Evolutionary conservation across 202 grass and related monocot species (phyloP).

Genomic region (Zizania palustris): DNA sequence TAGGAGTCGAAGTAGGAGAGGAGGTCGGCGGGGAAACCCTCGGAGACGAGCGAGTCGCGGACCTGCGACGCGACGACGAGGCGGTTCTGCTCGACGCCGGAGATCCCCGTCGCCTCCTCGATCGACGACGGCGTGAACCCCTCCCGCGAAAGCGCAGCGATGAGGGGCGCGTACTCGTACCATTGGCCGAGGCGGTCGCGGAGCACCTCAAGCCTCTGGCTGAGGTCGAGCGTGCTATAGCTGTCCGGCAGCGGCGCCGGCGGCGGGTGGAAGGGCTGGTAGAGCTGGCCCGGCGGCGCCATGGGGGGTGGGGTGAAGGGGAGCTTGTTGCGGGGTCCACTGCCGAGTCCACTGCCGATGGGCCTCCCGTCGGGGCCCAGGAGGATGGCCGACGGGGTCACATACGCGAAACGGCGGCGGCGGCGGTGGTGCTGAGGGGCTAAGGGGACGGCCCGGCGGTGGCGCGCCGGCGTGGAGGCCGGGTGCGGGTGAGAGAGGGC

Average conservation of each 20-base stretch:
- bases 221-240: conserved; percentile 54
- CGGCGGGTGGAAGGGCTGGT: conserved; percentile 71
- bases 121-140: conserved; percentile 85
- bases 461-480: conserved; percentile 25
- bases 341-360: neutral
- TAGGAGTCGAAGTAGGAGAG: conserved; percentile 66
- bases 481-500: conserved; percentile 44
- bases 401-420: conserved; percentile 31
- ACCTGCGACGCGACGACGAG: conserved; percentile 73
- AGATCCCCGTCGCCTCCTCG: conserved; percentile 70
- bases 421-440: neutral
- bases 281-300: conserved; percentile 48
- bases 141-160: conserved; percentile 56
- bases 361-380: conserved; percentile 28
- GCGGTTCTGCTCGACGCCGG: conserved; percentile 80
- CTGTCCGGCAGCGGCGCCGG: conserved; percentile 47
- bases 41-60: conserved; percentile 63
- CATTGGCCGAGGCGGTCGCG: conserved; percentile 66
- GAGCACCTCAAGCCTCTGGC: conserved; percentile 64
- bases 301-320: conserved; percentile 55
- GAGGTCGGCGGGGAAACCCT: conserved; percentile 53
- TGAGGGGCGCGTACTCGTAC: conserved; percentile 79
- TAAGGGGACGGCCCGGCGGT: neutral
- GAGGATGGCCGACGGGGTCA: conserved; percentile 44
- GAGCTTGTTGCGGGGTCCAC: conserved; percentile 33